Conservation (phyloP, 257 asterid species). For the Euphrasia confusa region DNA sequence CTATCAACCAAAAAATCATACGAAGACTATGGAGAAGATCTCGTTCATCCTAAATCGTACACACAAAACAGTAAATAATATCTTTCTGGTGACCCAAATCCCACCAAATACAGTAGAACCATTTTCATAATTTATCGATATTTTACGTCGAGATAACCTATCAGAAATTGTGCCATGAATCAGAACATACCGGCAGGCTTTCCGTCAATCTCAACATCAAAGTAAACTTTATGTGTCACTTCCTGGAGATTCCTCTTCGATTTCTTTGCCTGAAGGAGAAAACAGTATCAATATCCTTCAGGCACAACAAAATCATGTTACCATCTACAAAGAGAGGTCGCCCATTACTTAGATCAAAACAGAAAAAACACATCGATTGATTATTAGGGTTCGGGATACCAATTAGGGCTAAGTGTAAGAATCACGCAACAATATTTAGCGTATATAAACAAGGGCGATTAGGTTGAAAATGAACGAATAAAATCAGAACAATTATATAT, state of each 20-base stretch:
- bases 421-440: conserved; percentile 7
- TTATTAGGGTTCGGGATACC: not conserved
- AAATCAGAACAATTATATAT: not conserved
- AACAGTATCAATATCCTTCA: not conserved
- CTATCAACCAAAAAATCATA: not conserved
- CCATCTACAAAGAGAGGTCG: not conserved
- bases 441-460: conserved; percentile 7
- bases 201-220: conserved; percentile 83
- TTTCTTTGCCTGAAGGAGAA: conserved; percentile 64
- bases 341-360: not conserved
- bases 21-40: not conserved
- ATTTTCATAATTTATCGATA: not conserved
- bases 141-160: too few species aligned
- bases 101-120: not conserved
- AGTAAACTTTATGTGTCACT: conserved; percentile 73
- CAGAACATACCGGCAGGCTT: conserved; percentile 64
- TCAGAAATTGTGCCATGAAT: not conserved
- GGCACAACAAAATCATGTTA: not conserved
- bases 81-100: not conserved
- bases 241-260: conserved; percentile 60
- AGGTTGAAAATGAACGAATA: not conserved
- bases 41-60: too few species aligned
- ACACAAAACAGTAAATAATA: too few species aligned
- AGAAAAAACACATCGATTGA: not conserved
- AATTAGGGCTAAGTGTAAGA: not conserved